phyloP scores from a whole-genome alignment of 1,139 yeast genomes.

The Yamadazyma dushanensis region DNA sequence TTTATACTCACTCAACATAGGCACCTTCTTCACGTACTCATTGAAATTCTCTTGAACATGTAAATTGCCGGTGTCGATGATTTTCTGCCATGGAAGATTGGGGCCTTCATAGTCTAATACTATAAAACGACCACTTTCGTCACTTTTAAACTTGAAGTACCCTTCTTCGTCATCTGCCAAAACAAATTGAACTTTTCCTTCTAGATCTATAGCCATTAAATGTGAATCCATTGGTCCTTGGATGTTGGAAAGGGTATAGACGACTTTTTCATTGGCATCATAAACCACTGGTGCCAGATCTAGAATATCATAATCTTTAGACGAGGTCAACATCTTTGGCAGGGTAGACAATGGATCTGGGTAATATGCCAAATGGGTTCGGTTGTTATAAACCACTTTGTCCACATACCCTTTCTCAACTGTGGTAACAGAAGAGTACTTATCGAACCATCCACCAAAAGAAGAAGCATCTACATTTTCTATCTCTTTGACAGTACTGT shows the following conservation, averaged over 20 bases:
- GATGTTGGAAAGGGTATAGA: conserved; percentile 68
- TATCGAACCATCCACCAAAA: conserved; percentile 60
- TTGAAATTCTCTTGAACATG: conserved; percentile 20
- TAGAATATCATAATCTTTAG: conserved; percentile 69
- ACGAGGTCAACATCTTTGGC: conserved; percentile 46
- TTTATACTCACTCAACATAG: conserved; percentile 8
- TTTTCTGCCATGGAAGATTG: conserved; percentile 59
- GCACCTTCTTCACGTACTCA: conserved; percentile 8
- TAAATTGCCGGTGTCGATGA: conserved; percentile 46
- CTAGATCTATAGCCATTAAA: conserved; percentile 27
- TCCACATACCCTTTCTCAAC: conserved; percentile 70
- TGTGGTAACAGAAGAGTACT: conserved; percentile 32
- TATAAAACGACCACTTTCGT: conserved; percentile 56
- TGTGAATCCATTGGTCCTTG: conserved; percentile 31
- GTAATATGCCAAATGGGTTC: conserved; percentile 72
- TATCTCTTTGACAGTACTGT: conserved; percentile 14
- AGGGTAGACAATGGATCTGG: conserved; percentile 42
- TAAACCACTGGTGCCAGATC: conserved; percentile 55
- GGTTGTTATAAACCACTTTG: conserved; percentile 57
- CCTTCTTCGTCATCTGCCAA: conserved; percentile 29
- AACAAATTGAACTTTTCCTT: conserved; percentile 18
- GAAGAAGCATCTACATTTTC: conserved; percentile 30
- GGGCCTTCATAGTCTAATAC: conserved; percentile 65
- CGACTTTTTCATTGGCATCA: conserved; percentile 47
- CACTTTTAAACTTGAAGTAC: conserved; percentile 39